Evolutionary conservation across 2,329 filamentous ascomycete genomes (phyloP).

Genomic region (Neofusicoccum kwambonambiense): DNA sequence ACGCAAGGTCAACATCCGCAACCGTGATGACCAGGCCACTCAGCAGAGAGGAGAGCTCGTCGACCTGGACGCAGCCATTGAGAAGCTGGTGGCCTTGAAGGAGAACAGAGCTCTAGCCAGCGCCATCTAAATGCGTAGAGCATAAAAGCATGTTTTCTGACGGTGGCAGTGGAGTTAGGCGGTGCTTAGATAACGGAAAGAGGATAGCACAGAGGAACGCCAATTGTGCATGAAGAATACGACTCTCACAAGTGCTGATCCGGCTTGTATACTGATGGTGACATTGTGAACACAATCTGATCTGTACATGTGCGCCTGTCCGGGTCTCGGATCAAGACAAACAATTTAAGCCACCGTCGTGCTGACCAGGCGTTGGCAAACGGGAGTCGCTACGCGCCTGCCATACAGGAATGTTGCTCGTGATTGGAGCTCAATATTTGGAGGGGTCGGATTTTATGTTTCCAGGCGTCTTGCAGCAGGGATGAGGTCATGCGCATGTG

Average conservation of each 20-base stretch:
- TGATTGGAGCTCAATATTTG: too few relatives aligned
- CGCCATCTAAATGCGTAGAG: constrained; percentile 22
- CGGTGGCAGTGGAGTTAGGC: constrained; percentile 1
- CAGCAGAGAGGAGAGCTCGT: constrained; percentile 63
- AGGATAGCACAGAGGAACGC: neutral
- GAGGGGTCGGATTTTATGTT: too few relatives aligned
- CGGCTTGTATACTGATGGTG: neutral
- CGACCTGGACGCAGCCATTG: constrained; percentile 58
- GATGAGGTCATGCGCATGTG: neutral
- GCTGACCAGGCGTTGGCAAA: too few relatives aligned
- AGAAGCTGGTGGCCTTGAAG: constrained; percentile 50
- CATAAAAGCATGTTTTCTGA: constrained; percentile 6
- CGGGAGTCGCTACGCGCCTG: too few relatives aligned
- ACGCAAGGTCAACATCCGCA: constrained; percentile 62
- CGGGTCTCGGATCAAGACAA: too few relatives aligned
- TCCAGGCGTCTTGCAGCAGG: neutral
- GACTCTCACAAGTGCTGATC: neutral
- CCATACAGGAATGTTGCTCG: too few relatives aligned
- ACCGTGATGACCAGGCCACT: constrained; percentile 61
- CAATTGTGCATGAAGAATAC: constrained; percentile 2
- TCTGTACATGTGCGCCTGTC: too few relatives aligned
- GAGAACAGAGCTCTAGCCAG: constrained; percentile 43
- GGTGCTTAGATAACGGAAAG: constrained; percentile 9
- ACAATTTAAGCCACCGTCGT: too few relatives aligned
- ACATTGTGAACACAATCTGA: too few relatives aligned